Percentiles rank a stretch among this genome's conserved stretches.
Evolutionary conservation across 2,329 filamentous ascomycete genomes (phyloP).

Genomic region (Ophiosphaerella korrae): DNA sequence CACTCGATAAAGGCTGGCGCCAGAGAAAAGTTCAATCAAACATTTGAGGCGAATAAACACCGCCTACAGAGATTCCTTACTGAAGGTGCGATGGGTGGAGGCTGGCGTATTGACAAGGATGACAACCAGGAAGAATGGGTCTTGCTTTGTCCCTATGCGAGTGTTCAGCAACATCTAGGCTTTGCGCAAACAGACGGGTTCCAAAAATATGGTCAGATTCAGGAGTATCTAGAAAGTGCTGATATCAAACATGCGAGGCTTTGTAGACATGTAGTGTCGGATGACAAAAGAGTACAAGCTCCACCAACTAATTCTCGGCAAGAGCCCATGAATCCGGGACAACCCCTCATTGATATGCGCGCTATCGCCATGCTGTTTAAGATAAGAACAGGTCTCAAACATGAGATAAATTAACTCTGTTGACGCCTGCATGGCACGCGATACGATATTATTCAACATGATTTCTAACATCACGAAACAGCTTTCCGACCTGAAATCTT

Average conservation of each 20-base stretch:
- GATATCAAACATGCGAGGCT: conserved; percentile 35
- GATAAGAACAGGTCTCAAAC: background rate
- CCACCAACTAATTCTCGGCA: too few relatives aligned
- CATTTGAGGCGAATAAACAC: conserved; percentile 29
- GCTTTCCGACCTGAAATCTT: background rate
- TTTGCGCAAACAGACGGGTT: conserved; percentile 45
- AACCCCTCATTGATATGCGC: conserved; percentile 16
- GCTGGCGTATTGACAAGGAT: conserved; percentile 49
- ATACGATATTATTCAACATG: too few relatives aligned
- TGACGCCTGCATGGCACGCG: too few relatives aligned
- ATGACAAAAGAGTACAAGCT: background rate
- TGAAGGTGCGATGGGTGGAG: conserved; percentile 38
- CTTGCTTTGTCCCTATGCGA: conserved; percentile 48
- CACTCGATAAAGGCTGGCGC: conserved; percentile 37
- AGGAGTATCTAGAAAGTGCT: conserved; percentile 17
- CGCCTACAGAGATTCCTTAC: conserved; percentile 34
- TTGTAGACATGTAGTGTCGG: conserved; percentile 18
- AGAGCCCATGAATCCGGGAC: conserved; percentile 5
- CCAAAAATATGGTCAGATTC: conserved; percentile 27
- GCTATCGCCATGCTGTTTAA: background rate
- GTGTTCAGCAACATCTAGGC: conserved; percentile 40
- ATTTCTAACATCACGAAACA: background rate
- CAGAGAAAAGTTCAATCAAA: conserved; percentile 30
- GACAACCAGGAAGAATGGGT: conserved; percentile 50
- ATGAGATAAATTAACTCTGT: background rate